Base-by-base conservation (phyloP, 2,329 filamentous ascomycete genomes). In the Verticillium nonalfalfae region DNA sequence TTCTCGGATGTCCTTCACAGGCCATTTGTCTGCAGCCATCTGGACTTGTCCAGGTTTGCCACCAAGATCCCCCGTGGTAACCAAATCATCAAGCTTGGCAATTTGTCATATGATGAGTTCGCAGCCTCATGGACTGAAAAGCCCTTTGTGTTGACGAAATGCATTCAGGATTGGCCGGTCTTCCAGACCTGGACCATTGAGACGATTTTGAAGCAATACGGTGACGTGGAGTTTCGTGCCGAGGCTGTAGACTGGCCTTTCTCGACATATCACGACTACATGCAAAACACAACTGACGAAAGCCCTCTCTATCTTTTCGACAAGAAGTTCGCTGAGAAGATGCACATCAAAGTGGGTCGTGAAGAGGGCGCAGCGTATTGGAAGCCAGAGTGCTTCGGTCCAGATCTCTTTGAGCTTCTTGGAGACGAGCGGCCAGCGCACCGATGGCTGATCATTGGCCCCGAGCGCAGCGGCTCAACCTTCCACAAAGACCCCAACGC, bases 201-300 rank as follows among this genome's bases (percentile, higher is more conserved):
- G n/a, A 76, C 76, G 10, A 80, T 98, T 1, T 77, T 89, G 1
- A 69, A 78, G n/a, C 78, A 80, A 63, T 92, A 93, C 71, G 79
- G 81, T 1, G 75, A 87, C 58, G 82, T 89, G 2, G 81, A 84
- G 58, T 97, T 98, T 74, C 86, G 92, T 50, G 94, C 94, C 10
- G 95, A 98, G 79, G 90, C 93, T 0, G 93, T 98, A 5, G 92
- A 97, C 75, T 98, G 94, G 94, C 85, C 88, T 0, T 84, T 97
- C 64, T 79, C 81, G n/a, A 90, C 85, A 0, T 98, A 98, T 73
- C 79, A 88, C 64, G 79, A 86, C 55, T 99, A 98, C 74, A 91
- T 97, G 89, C 78, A 81, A 52, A 83, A 90, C 71, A 94, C 85
- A 71, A 77, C 77, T 18, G 94, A 98, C 66, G 95, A 98, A 75